Percentiles rank a stretch among this genome's conserved stretches.
These are phyloP conservation scores for Microcos paniculata DNA, from an alignment of 345 rosid species.

Conservation along the genomic window DNA sequence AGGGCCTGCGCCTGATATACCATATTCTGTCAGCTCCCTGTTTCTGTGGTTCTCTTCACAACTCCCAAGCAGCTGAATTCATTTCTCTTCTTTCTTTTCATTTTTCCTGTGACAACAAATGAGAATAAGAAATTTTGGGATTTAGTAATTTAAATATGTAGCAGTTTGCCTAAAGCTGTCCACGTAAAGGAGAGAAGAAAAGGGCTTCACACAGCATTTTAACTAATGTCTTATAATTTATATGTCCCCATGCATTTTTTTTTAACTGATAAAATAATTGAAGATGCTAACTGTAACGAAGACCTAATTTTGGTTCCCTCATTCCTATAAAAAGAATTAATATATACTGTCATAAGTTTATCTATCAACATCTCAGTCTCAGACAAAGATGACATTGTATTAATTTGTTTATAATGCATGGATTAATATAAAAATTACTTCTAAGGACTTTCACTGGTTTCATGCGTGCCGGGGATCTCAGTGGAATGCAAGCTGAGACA, in stretches of 20 bases:
- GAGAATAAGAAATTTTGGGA: background rate
- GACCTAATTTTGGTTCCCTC: background rate
- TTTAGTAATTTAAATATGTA: constrained; percentile 9
- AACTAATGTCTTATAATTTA: constrained; percentile 8
- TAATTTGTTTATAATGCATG: constrained; percentile 3
- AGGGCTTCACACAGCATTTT: background rate
- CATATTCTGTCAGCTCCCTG: background rate
- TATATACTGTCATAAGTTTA: background rate
- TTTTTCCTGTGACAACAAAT: background rate
- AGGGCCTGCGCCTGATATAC: constrained; percentile 11
- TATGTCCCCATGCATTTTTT: background rate
- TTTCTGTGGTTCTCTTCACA: background rate
- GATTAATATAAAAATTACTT: background rate
- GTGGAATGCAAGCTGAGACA: background rate
- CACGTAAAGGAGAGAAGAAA: constrained; percentile 8
- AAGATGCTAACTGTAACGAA: constrained; percentile 19
- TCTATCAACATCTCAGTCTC: constrained; percentile 22
- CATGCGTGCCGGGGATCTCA: background rate
- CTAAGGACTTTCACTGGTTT: no score
- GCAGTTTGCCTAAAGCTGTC: constrained; percentile 29
- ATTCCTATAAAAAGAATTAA: background rate
- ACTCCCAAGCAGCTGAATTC: background rate
- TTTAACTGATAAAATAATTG: background rate
- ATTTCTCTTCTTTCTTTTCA: background rate
- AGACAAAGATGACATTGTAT: background rate